These are phyloP conservation scores for Nissolia schottii DNA, from an alignment of 306 rosid genomes.

Conservation along the genomic window DNA sequence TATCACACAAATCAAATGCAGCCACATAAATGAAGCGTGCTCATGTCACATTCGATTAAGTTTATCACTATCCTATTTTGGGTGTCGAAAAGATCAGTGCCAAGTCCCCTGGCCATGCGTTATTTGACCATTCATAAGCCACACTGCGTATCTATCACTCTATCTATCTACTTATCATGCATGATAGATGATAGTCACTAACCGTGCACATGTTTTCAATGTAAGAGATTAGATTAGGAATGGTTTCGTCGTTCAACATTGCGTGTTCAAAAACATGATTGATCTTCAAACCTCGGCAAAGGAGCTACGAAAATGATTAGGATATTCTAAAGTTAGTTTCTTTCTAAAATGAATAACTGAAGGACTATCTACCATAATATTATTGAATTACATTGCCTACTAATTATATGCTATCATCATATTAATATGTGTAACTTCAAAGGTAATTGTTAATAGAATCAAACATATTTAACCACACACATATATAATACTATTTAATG, in stretches of 20 bases:
- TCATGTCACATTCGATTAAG: slow-evolving; percentile 13
- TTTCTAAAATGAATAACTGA: too few relatives aligned
- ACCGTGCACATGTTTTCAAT: not conserved
- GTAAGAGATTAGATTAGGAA: not conserved
- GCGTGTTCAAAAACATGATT: slow-evolving; percentile 16
- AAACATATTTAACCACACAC: too few relatives aligned
- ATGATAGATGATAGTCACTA: not conserved
- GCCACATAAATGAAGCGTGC: slow-evolving; percentile 15
- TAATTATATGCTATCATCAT: too few relatives aligned
- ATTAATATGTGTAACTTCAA: too few relatives aligned
- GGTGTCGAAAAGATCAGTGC: not conserved
- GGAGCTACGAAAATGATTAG: not conserved
- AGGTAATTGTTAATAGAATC: too few relatives aligned
- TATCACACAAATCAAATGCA: slow-evolving; percentile 15
- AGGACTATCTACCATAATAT: too few relatives aligned
- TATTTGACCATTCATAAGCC: slow-evolving; percentile 5
- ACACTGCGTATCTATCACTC: slow-evolving; percentile 16
- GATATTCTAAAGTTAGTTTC: too few relatives aligned
- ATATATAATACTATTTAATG: too few relatives aligned
- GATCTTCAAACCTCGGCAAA: not conserved
- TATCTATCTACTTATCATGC: too few relatives aligned
- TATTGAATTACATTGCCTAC: too few relatives aligned
- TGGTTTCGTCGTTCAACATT: slow-evolving; percentile 23
- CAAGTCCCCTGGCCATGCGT: not conserved
- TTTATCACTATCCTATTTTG: slow-evolving; percentile 16